These are phyloP conservation scores for Boletus fagicola DNA, from an alignment of 768 basidiomycete species.

Conservation along the genomic window DNA sequence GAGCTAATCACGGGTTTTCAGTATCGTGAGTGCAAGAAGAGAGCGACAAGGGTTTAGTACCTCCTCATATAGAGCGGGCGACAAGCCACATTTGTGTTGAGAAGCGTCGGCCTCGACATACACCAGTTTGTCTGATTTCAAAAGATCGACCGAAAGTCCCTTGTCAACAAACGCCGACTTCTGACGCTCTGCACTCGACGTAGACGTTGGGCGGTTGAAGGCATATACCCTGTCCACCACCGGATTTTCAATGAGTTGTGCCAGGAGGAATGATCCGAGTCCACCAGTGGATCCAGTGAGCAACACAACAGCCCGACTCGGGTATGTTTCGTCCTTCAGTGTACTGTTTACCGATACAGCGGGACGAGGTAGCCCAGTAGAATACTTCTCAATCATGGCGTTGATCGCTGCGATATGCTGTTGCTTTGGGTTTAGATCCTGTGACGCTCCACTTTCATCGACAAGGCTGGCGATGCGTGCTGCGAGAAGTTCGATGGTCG, in stretches of 20 bases:
- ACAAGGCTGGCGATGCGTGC: slow-evolving; percentile 7
- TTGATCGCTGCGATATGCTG: slow-evolving; percentile 23
- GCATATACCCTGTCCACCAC: slow-evolving; percentile 32
- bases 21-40: no score
- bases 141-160: slow-evolving; percentile 29
- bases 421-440: neutral
- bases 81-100: slow-evolving; percentile 30
- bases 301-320: neutral
- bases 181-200: slow-evolving; percentile 29
- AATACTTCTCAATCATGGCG: slow-evolving; percentile 27
- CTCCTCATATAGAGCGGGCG: slow-evolving; percentile 27
- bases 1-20: neutral
- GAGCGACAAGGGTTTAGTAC: slow-evolving; percentile 12
- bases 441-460: neutral
- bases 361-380: neutral
- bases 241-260: slow-evolving; percentile 24
- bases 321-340: neutral
- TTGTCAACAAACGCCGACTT: slow-evolving; percentile 33
- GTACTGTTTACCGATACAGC: neutral
- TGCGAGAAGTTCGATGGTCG: slow-evolving; percentile 30
- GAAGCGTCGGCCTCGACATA: slow-evolving; percentile 39
- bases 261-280: slow-evolving; percentile 39
- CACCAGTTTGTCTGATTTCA: slow-evolving; percentile 34
- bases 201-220: slow-evolving; percentile 29
- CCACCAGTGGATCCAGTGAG: slow-evolving; percentile 46